These are phyloP conservation scores for Septoria petroselini DNA, from an alignment of 2,329 filamentous ascomycete species.

Conservation along the genomic window DNA sequence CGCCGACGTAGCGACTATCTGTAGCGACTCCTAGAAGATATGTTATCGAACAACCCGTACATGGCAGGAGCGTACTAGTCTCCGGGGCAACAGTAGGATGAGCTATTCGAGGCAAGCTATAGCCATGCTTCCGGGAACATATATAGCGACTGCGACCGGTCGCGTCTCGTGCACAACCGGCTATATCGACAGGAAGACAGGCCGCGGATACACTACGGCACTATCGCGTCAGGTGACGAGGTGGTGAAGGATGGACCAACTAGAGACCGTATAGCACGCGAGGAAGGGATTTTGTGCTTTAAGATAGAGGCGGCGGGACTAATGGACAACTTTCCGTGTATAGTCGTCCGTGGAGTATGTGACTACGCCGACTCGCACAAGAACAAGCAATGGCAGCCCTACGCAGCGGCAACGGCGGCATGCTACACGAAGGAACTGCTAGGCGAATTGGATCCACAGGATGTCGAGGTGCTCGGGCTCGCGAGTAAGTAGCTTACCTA, in stretches of 20 bases:
- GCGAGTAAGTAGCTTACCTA: neutral
- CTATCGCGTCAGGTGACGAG: constrained; percentile 28
- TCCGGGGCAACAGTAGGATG: constrained; percentile 5
- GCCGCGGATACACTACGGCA: constrained; percentile 27
- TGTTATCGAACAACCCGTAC: no score
- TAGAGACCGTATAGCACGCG: constrained; percentile 8
- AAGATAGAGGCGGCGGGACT: constrained; percentile 32
- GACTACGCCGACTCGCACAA: constrained; percentile 33
- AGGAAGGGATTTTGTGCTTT: constrained; percentile 23
- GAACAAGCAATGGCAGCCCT: constrained; percentile 28
- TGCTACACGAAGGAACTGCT: constrained; percentile 26
- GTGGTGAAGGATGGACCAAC: constrained; percentile 21
- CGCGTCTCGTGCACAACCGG: no score
- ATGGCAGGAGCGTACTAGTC: neutral
- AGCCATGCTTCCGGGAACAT: neutral
- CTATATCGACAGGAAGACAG: neutral
- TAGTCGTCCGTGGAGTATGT: constrained; percentile 29
- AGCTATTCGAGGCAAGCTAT: constrained; percentile 6
- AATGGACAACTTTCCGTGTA: constrained; percentile 26
- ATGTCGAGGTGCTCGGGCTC: neutral
- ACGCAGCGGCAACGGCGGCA: constrained; percentile 27
- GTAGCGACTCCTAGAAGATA: no score
- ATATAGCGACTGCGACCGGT: constrained; percentile 1
- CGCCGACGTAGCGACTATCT: neutral
- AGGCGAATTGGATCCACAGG: neutral